These are phyloP conservation scores for Microascus cirrosus DNA, from an alignment of 2,329 filamentous ascomycete species.

Conservation along the genomic window DNA sequence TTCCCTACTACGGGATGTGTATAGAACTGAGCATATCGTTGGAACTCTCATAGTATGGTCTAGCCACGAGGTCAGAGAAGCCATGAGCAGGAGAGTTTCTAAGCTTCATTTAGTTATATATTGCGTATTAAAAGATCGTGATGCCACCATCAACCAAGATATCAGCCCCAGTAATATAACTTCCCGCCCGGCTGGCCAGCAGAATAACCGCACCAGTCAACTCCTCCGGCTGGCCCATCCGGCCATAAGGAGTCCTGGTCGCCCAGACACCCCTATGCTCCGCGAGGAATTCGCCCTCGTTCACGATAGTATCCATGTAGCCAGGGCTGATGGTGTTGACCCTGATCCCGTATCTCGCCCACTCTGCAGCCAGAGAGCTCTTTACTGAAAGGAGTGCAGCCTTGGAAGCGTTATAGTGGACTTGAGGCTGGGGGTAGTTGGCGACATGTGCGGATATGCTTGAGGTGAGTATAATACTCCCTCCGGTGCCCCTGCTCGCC, in stretches of 20 bases:
- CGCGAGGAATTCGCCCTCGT: constrained; percentile 21
- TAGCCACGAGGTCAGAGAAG: too few relatives aligned
- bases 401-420: constrained; percentile 76
- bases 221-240: constrained; percentile 86
- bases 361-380: constrained; percentile 74
- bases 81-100: too few relatives aligned
- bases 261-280: constrained; percentile 59
- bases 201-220: constrained; percentile 92
- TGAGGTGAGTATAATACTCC: constrained; percentile 64
- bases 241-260: constrained; percentile 80
- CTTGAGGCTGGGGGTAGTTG: constrained; percentile 79
- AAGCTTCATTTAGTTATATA: too few relatives aligned
- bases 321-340: constrained; percentile 79
- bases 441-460: constrained; percentile 77
- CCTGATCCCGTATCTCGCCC: constrained; percentile 70
- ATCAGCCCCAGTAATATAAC: constrained; percentile 63
- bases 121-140: too few relatives aligned
- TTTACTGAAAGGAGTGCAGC: constrained; percentile 67
- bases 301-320: constrained; percentile 78
- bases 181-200: constrained; percentile 66
- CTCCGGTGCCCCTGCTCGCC: constrained; percentile 59
- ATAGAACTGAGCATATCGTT: too few relatives aligned
- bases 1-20: too few relatives aligned
- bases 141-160: constrained; percentile 68
- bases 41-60: too few relatives aligned